Conservation (phyloP, 176 grass and related monocot species). For the Elymus sibiricus region DNA sequence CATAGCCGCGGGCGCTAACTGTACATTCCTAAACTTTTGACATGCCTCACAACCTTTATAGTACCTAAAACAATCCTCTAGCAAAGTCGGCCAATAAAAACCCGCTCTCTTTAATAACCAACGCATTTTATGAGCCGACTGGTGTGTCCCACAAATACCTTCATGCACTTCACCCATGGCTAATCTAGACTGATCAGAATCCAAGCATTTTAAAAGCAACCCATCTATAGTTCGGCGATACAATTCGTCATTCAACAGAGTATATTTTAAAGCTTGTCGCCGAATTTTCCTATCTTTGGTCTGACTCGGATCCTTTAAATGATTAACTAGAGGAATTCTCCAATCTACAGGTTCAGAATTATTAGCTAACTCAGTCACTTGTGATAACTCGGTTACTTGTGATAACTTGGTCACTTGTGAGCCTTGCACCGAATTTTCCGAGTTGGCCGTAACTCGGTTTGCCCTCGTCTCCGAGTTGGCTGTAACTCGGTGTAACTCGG, state of each 20-base stretch:
- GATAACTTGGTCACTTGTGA: neutral
- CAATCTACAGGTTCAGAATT: neutral
- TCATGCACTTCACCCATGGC: neutral
- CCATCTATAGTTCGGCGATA: neutral
- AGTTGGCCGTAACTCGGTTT: neutral
- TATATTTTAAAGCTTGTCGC: no score
- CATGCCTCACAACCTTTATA: no score
- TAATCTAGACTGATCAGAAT: neutral
- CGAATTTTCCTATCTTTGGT: no score
- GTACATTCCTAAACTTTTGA: no score
- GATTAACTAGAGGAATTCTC: neutral
- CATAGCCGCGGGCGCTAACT: no score
- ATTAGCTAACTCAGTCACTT: neutral
- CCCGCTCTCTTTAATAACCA: neutral
- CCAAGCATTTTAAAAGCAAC: neutral
- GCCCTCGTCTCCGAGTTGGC: neutral
- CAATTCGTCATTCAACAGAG: no score
- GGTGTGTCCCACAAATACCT: neutral
- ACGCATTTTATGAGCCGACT: conserved; percentile 1
- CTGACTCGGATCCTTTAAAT: no score
- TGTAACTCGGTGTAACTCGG: no score
- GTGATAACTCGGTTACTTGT: no score
- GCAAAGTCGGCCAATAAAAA: no score
- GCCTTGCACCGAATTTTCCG: neutral
- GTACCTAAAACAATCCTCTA: no score